Base-by-base conservation (phyloP, 345 rosid genomes). In the Eucalyptus virginea region DNA sequence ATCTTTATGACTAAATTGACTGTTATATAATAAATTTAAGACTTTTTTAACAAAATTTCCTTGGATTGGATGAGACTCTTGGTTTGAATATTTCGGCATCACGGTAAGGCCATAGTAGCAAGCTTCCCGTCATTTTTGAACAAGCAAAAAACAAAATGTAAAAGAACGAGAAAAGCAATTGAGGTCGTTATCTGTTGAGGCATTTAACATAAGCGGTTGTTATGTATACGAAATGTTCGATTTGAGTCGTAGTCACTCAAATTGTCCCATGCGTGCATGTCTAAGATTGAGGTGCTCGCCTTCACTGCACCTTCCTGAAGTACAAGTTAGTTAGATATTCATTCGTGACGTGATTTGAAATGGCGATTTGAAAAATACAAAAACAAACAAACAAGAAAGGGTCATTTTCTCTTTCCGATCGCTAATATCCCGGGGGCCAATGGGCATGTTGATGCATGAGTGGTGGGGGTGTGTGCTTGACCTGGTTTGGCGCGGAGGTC, bases 11-110 rank as follows among this genome's bases (percentile, higher is more conserved):
- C 2, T 52, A 52, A 52, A 52, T 52, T 1, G 5, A 52, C 56
- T 0, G 0, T 52, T 52, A 0, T 19, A 52, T 5, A 52, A 19
- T 2, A 19, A 52, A 4, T 19, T 52, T 21, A 19, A 52, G 26
- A 52, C 1, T 52, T 52, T 19, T 52, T 21, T 19, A 4, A 8
- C 11, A 52, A 52, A 52, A 19, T 52, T 52, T 58, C 3, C 7
- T 58, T 26, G n/a, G 15, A 24, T 1, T 58, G 3, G 14, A 58
- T 3, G 65, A 26, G 65, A 58, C 15, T 58, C 32, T 30, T 0
- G 8, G 8, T 28, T 12, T 30, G 17, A 28, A 30, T 12, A 28
- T 60, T 12, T 60, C 1, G 0, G 28, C 69, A 60, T 60, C 17
- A 13, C 0, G 4, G 1, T 28, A 28, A 28, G 16, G 8, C 16